These are phyloP conservation scores for Sanchytrium tribonematis DNA, from an alignment of 371 early-diverging fungal species.

Conservation along the genomic window DNA sequence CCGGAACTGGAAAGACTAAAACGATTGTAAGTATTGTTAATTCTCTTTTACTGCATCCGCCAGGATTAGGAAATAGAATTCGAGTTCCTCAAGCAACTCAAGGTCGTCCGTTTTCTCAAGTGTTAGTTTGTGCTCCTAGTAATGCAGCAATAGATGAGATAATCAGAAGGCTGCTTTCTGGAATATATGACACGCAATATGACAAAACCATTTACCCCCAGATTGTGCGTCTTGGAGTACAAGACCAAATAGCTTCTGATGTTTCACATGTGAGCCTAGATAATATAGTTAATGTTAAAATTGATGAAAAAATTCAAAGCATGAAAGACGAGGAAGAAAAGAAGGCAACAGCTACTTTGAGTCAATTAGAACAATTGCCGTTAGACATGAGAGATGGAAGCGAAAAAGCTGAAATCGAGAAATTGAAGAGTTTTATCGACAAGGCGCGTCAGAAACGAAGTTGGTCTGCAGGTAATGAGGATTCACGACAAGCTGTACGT, in stretches of 20 bases:
- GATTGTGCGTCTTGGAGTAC: conserved; percentile 51
- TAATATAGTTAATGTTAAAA: conserved; percentile 7
- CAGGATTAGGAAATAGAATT: not conserved
- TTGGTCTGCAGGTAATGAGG: not conserved
- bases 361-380: not conserved
- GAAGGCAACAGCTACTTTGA: not conserved
- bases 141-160: conserved; percentile 95
- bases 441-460: not conserved
- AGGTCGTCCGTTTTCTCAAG: not conserved
- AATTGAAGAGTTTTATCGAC: not conserved
- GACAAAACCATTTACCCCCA: conserved; percentile 29
- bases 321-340: conserved; percentile 3
- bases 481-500: not conserved
- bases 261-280: conserved; percentile 42
- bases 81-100: not conserved
- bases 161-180: conserved; percentile 21
- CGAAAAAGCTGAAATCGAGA: not conserved
- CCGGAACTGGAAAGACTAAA: not conserved
- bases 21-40: not conserved
- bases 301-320: conserved; percentile 10
- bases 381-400: not conserved
- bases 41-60: not conserved
- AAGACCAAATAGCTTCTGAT: conserved; percentile 37
- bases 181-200: conserved; percentile 19
- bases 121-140: conserved; percentile 81